Evolutionary conservation across 2,329 filamentous ascomycete species (phyloP).

Genomic region (Bipolaris gigantea): DNA sequence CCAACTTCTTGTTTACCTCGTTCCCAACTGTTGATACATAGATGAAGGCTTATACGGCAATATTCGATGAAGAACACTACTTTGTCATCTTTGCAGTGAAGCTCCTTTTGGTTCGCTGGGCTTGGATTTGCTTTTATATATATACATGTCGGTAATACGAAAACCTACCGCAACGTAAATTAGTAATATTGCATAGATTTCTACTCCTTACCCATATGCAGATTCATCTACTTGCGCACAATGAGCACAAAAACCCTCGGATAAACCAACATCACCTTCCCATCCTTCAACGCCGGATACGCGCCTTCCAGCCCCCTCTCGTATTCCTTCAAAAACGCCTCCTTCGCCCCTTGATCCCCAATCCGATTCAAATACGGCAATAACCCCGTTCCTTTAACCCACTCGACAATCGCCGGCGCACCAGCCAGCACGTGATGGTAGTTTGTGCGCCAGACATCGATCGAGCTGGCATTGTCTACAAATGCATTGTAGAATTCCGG

Average conservation of each 20-base stretch:
- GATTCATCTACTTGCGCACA: conserved; percentile 26
- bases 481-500: conserved; percentile 55
- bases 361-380: conserved; percentile 58
- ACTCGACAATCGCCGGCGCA: conserved; percentile 59
- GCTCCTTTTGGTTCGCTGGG: no score
- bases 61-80: no score
- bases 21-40: no score
- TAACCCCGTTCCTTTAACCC: conserved; percentile 62
- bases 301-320: conserved; percentile 46
- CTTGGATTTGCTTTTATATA: no score
- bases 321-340: conserved; percentile 54
- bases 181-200: no score
- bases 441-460: conserved; percentile 59
- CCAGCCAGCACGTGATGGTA: conserved; percentile 58
- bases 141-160: no score
- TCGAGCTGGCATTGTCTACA: conserved; percentile 38
- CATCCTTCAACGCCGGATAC: conserved; percentile 54
- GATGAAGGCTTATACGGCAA: no score
- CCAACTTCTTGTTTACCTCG: no score
- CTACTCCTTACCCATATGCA: no score
- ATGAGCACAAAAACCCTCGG: conserved; percentile 60
- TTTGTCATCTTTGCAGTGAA: no score
- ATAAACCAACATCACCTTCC: conserved; percentile 58
- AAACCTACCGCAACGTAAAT: no score
- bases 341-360: conserved; percentile 41